A percentile compares a stretch with the other conserved stretches of the same genome.
Evolutionary conservation across 1,139 yeast species (phyloP).

Genomic region (Maudiozyma humilis): DNA sequence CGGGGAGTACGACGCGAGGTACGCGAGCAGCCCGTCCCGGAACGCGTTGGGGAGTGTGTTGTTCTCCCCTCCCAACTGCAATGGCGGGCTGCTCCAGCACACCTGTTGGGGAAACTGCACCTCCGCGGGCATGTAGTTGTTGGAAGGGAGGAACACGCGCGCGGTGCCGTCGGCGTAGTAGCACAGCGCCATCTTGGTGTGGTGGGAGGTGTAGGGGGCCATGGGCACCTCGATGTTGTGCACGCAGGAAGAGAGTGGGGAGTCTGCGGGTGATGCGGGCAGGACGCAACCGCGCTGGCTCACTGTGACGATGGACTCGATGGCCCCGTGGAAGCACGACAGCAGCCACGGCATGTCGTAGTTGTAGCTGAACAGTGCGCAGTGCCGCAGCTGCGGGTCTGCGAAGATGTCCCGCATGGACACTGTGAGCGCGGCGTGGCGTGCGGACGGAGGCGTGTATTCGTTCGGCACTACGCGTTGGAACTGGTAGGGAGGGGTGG

Average conservation of each 20-base stretch:
- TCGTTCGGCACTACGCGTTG: too few relatives aligned
- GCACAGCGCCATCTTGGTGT: slow-evolving; percentile 59
- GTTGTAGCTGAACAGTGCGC: slow-evolving; percentile 32
- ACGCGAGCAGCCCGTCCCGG: slow-evolving; percentile 38
- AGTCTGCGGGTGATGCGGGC: too few relatives aligned
- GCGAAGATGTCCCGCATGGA: slow-evolving; percentile 27
- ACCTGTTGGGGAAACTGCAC: slow-evolving; percentile 53
- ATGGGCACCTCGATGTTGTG: slow-evolving; percentile 23
- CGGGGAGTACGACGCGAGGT: slow-evolving; percentile 42
- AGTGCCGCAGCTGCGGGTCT: slow-evolving; percentile 15
- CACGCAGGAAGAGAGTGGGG: too few relatives aligned
- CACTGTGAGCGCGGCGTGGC: too few relatives aligned
- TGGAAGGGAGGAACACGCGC: slow-evolving; percentile 51
- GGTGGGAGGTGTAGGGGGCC: slow-evolving; percentile 44
- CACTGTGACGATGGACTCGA: slow-evolving; percentile 20
- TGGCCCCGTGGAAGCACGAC: slow-evolving; percentile 13
- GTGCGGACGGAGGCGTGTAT: too few relatives aligned
- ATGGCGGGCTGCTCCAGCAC: slow-evolving; percentile 52
- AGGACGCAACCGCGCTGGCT: slow-evolving; percentile 31
- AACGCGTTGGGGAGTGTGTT: slow-evolving; percentile 19
- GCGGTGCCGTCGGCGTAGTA: slow-evolving; percentile 38
- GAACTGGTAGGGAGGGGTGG: too few relatives aligned
- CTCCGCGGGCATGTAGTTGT: slow-evolving; percentile 49
- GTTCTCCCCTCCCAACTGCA: slow-evolving; percentile 20
- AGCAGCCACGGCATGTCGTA: slow-evolving; percentile 29